Percentiles rank a stretch among this genome's conserved stretches.
Evolutionary conservation across 352 stramenopile genomes (phyloP).

Genomic region (Pythium brachiatum): DNA sequence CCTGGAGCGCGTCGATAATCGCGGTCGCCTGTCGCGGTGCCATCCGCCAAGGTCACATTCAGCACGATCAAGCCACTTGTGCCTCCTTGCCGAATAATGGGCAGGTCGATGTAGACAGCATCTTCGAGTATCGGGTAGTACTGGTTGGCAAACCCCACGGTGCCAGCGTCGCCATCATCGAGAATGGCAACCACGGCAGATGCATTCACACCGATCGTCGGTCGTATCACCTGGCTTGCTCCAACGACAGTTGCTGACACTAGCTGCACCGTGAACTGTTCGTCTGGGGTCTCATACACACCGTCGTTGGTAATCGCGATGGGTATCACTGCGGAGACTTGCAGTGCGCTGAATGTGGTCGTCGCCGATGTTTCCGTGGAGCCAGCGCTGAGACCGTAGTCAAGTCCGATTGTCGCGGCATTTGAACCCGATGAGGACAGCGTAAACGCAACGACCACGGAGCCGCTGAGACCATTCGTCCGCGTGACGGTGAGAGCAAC

Average conservation of each 20-base stretch:
- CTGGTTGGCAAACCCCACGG: constrained; percentile 39
- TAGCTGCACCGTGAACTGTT: constrained; percentile 44
- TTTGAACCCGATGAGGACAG: constrained; percentile 2
- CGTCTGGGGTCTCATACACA: constrained; percentile 35
- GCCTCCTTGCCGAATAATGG: constrained; percentile 46
- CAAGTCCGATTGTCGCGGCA: constrained; percentile 30
- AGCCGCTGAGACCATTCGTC: constrained; percentile 42
- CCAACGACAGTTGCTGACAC: constrained; percentile 6
- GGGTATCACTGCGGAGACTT: constrained; percentile 25
- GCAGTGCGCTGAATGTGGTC: constrained; percentile 35
- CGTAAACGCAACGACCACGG: constrained; percentile 33
- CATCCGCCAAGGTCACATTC: constrained; percentile 34
- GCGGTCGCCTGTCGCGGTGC: constrained; percentile 37
- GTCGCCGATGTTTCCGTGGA: constrained; percentile 20
- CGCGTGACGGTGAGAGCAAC: constrained; percentile 38
- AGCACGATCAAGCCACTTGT: constrained; percentile 39
- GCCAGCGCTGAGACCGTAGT: constrained; percentile 31
- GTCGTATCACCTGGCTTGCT: neutral
- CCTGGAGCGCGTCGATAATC: constrained; percentile 40
- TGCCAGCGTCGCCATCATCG: constrained; percentile 61
- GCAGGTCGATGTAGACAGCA: constrained; percentile 20
- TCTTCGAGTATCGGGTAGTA: constrained; percentile 37
- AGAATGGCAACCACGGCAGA: constrained; percentile 41
- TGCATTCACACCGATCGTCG: constrained; percentile 39
- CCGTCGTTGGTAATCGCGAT: constrained; percentile 49